Evolutionary conservation across 306 rosid genomes (phyloP).

Genomic region (Luffa aegyptiaca): DNA sequence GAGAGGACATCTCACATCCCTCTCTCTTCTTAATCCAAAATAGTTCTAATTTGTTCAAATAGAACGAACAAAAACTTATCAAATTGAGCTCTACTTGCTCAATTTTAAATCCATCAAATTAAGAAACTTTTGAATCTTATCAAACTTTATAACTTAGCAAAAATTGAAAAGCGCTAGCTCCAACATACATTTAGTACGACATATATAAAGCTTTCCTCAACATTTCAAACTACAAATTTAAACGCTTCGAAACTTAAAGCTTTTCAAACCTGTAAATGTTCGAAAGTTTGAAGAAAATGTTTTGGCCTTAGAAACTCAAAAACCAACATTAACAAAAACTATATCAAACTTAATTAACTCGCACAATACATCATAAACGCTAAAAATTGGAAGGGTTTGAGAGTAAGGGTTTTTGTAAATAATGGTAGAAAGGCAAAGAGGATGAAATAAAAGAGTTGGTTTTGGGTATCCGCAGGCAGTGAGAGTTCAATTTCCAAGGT

Average conservation of each 20-base stretch:
- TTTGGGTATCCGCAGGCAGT: not conserved
- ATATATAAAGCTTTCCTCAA: not conserved
- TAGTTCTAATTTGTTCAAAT: not conserved
- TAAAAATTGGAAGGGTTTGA: too few relatives aligned
- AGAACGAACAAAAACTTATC: not conserved
- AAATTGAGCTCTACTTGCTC: not conserved
- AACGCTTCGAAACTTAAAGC: not conserved
- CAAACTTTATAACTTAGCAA: not conserved
- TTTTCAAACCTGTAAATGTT: not conserved
- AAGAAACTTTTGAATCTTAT: not conserved
- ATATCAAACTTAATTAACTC: too few relatives aligned
- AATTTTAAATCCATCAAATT: not conserved
- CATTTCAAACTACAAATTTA: too few relatives aligned
- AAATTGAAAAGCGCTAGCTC: not conserved
- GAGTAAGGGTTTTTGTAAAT: not conserved
- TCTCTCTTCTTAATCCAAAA: not conserved
- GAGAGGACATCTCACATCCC: not conserved
- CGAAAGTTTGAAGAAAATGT: not conserved
- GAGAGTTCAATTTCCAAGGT: constrained; percentile 4
- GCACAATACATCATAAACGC: too few relatives aligned
- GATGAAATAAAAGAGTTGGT: not conserved
- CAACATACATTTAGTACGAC: not conserved
- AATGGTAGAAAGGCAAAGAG: not conserved
- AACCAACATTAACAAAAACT: too few relatives aligned
- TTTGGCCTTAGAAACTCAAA: too few relatives aligned